These are phyloP conservation scores for Beauveria scarabaeidicola DNA, from an alignment of 2,329 filamentous ascomycete genomes.

Conservation along the genomic window DNA sequence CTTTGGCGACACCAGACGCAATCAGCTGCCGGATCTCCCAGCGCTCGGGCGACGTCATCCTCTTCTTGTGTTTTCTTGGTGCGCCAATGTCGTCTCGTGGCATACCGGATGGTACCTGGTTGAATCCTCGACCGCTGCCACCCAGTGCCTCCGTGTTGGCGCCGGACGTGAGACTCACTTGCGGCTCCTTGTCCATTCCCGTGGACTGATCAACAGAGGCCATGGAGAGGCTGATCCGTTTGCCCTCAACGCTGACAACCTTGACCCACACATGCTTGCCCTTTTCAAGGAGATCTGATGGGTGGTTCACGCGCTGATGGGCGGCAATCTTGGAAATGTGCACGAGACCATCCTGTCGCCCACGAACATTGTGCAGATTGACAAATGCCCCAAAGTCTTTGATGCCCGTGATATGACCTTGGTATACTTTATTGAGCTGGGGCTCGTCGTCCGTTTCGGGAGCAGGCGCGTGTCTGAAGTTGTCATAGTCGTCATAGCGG, in stretches of 20 bases:
- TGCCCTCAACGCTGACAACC: constrained; percentile 75
- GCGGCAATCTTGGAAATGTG: constrained; percentile 86
- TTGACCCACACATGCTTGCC: constrained; percentile 90
- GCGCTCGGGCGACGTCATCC: constrained; percentile 90
- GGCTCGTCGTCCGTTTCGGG: constrained; percentile 75
- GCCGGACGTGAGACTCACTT: constrained; percentile 72
- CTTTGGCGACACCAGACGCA: constrained; percentile 86
- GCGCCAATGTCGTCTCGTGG: constrained; percentile 31
- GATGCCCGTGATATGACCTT: constrained; percentile 80
- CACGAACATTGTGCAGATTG: constrained; percentile 76
- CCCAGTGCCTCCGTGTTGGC: constrained; percentile 82
- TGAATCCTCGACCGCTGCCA: constrained; percentile 51
- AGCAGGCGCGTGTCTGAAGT: constrained; percentile 56
- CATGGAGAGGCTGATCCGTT: constrained; percentile 83
- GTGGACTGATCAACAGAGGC: constrained; percentile 91
- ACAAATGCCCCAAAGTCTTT: constrained; percentile 97
- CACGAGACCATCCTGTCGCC: constrained; percentile 86
- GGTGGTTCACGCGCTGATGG: constrained; percentile 81
- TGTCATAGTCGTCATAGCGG: constrained; percentile 43
- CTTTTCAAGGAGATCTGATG: constrained; percentile 72
- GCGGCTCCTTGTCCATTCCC: constrained; percentile 73
- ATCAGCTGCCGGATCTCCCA: constrained; percentile 98
- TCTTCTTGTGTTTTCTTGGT: constrained; percentile 63
- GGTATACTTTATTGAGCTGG: constrained; percentile 77
- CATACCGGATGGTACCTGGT: constrained; percentile 30